Percentiles rank a stretch among this genome's conserved stretches.
These are phyloP conservation scores for Trichoderma sp. DNA, from an alignment of 2,329 filamentous ascomycete genomes.

Conservation along the genomic window DNA sequence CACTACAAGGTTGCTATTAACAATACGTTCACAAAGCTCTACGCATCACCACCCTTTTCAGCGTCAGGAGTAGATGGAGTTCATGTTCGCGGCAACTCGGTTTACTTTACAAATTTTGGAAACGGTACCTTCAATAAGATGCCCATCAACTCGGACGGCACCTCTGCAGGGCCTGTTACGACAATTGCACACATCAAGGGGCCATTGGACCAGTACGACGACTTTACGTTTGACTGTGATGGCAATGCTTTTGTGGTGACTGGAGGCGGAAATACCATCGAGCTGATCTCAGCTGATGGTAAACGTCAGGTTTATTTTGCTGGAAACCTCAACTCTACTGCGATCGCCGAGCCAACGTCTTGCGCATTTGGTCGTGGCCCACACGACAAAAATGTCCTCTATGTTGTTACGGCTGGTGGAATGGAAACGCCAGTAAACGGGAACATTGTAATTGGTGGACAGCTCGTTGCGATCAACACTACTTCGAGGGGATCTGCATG, in stretches of 20 bases:
- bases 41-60: slow-evolving; percentile 18
- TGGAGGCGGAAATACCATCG: slow-evolving; percentile 25
- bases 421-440: background rate
- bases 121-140: slow-evolving; percentile 27
- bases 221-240: slow-evolving; percentile 28
- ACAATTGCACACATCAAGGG: slow-evolving; percentile 17
- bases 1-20: slow-evolving; percentile 28
- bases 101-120: slow-evolving; percentile 33
- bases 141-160: slow-evolving; percentile 24
- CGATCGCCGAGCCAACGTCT: slow-evolving; percentile 22
- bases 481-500: slow-evolving; percentile 1
- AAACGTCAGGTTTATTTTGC: slow-evolving; percentile 24
- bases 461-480: slow-evolving; percentile 2
- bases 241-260: slow-evolving; percentile 27
- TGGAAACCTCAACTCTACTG: slow-evolving; percentile 26
- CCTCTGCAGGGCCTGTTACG: slow-evolving; percentile 22
- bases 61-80: slow-evolving; percentile 30
- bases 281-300: slow-evolving; percentile 22
- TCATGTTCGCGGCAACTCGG: slow-evolving; percentile 27
- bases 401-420: slow-evolving; percentile 18
- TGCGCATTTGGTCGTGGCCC: slow-evolving; percentile 19
- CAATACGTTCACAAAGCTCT: slow-evolving; percentile 28
- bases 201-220: slow-evolving; percentile 21
- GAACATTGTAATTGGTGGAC: background rate
- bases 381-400: slow-evolving; percentile 4